phyloP scores from a whole-genome alignment of 306 rosid species.

The Rosa chinensis region DNA sequence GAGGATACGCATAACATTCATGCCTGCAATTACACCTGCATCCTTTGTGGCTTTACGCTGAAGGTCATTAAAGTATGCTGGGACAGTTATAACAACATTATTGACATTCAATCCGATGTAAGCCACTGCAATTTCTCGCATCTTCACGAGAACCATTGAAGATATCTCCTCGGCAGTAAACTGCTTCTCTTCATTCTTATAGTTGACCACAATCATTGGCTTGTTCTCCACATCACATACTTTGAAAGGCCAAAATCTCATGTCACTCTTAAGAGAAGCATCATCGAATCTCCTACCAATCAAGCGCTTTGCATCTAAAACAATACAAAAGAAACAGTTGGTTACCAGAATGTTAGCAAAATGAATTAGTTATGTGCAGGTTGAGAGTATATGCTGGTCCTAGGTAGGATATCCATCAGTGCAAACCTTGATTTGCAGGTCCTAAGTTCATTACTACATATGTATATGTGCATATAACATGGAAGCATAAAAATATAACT shows the following conservation, averaged over 20 bases:
- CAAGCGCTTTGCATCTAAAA: not conserved
- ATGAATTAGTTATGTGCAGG: too few species aligned
- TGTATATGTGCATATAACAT: not conserved
- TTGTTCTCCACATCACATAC: not conserved
- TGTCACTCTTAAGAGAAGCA: not conserved
- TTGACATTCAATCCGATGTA: not conserved
- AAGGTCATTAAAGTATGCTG: not conserved
- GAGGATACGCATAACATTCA: constrained; percentile 32
- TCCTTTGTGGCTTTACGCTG: not conserved
- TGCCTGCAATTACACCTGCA: constrained; percentile 26
- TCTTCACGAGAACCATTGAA: not conserved
- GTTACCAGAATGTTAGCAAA: not conserved
- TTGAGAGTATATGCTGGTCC: too few species aligned
- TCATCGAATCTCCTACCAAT: not conserved
- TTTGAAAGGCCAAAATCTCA: not conserved
- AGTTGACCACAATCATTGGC: not conserved
- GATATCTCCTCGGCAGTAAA: not conserved
- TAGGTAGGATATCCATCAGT: not conserved
- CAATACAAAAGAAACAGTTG: not conserved
- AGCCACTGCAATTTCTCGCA: not conserved
- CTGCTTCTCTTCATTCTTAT: not conserved
- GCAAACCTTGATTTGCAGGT: not conserved
- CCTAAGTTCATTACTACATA: not conserved
- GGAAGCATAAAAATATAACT: too few species aligned
- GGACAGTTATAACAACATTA: not conserved